These are phyloP conservation scores for Entomophthora muscae DNA, from an alignment of 371 early-diverging fungal species.

Conservation along the genomic window DNA sequence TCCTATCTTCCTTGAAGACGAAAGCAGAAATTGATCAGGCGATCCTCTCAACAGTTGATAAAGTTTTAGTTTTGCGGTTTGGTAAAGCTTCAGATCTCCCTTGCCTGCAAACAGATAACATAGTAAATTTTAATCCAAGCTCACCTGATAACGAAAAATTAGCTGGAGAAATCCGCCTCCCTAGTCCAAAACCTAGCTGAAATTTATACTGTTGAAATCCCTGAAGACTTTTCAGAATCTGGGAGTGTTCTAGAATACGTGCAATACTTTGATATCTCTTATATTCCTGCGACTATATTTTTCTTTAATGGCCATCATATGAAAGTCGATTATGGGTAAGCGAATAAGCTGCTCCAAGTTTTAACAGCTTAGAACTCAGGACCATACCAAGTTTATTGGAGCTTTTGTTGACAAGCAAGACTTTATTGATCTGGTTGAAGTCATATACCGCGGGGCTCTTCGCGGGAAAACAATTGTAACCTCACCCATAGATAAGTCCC, in stretches of 20 bases:
- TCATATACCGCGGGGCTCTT: constrained; percentile 16
- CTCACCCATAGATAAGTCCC: neutral
- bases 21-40: neutral
- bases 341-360: neutral
- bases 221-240: neutral
- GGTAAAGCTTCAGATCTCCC: constrained; percentile 11
- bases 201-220: constrained; percentile 15
- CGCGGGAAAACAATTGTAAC: constrained; percentile 11
- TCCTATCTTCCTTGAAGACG: neutral
- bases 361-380: constrained; percentile 12
- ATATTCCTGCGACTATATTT: constrained; percentile 18
- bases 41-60: neutral
- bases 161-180: constrained; percentile 12
- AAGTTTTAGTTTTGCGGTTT: constrained; percentile 16
- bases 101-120: constrained; percentile 15
- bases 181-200: constrained; percentile 14
- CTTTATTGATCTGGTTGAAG: constrained; percentile 17
- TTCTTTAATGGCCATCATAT: constrained; percentile 18
- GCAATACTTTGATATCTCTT: constrained; percentile 15
- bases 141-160: neutral
- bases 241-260: constrained; percentile 14
- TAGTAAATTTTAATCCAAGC: constrained; percentile 11
- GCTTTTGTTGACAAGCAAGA: constrained; percentile 16
- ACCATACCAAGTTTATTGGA: constrained; percentile 19
- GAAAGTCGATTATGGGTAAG: constrained; percentile 18